Conservation (phyloP, 345 rosid genomes). For the Aquilaria sinensis region DNA sequence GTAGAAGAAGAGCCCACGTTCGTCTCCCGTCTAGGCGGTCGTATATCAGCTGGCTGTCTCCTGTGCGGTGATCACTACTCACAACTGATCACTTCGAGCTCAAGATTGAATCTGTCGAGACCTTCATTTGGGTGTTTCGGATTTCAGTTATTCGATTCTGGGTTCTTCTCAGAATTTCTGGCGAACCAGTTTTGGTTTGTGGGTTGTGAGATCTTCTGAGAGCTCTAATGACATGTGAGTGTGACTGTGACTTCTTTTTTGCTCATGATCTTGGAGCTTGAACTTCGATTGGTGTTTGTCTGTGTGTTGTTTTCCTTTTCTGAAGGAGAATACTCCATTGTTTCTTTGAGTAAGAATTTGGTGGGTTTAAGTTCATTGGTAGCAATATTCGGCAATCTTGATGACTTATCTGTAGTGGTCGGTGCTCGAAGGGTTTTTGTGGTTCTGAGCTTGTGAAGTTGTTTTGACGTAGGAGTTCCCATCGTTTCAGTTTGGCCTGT, state of each 20-base stretch:
- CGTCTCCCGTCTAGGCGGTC: constrained; percentile 29
- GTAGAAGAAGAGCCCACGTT: constrained; percentile 26
- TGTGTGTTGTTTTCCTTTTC: not conserved
- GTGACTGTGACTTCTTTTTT: constrained; percentile 3
- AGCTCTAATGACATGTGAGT: not conserved
- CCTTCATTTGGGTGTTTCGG: constrained; percentile 3
- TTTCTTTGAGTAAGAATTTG: not conserved
- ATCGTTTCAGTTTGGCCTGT: no score
- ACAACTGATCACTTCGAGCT: not conserved
- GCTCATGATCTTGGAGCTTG: not conserved
- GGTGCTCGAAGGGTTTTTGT: no score
- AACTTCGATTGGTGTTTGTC: not conserved
- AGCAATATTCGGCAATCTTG: no score
- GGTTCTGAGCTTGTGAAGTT: no score
- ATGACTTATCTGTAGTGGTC: no score
- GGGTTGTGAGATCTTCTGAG: not conserved
- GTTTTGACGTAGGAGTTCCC: no score
- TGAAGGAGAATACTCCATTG: not conserved
- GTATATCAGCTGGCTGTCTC: constrained; percentile 28
- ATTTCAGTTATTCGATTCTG: constrained; percentile 7
- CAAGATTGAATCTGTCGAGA: constrained; percentile 12
- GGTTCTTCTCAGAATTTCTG: constrained; percentile 11
- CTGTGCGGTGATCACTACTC: constrained; percentile 3
- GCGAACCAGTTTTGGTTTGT: not conserved
- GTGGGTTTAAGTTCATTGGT: not conserved